Percentiles rank a stretch among this genome's conserved stretches.
Evolutionary conservation across 1,284 basidiomycete genomes (phyloP).

Genomic region (Leccinum pachyderme): DNA sequence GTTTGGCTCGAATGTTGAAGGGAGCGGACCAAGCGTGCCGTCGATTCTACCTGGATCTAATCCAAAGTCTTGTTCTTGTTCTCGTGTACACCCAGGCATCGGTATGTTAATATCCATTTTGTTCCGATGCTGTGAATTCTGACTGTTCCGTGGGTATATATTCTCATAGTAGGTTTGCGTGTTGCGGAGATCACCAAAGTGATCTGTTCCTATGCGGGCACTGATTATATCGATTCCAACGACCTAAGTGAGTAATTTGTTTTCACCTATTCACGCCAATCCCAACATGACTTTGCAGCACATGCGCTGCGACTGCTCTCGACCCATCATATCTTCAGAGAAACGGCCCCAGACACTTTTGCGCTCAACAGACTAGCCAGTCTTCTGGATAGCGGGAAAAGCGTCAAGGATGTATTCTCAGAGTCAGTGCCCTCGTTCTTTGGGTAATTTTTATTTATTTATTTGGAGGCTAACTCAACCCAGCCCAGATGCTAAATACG

Average conservation of each 20-base stretch:
- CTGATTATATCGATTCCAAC: slow-evolving; percentile 18
- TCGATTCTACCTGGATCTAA: background rate
- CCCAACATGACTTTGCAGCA: slow-evolving; percentile 9
- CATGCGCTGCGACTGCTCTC: slow-evolving; percentile 59
- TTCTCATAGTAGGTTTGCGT: slow-evolving; percentile 45
- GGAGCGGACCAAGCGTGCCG: background rate
- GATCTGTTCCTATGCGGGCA: slow-evolving; percentile 21
- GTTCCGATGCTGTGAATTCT: background rate
- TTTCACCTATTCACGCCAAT: background rate
- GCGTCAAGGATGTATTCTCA: slow-evolving; percentile 34
- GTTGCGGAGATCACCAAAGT: slow-evolving; percentile 60
- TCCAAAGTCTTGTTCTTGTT: background rate
- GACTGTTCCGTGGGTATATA: background rate
- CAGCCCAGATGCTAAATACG: slow-evolving; percentile 60
- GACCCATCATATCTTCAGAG: slow-evolving; percentile 67
- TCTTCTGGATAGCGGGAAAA: slow-evolving; percentile 63
- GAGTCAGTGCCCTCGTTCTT: slow-evolving; percentile 23
- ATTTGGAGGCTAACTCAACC: slow-evolving; percentile 2
- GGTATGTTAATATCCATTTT: slow-evolving; percentile 11
- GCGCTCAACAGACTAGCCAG: slow-evolving; percentile 64
- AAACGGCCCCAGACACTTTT: slow-evolving; percentile 65
- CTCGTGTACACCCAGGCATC: background rate
- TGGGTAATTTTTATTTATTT: background rate
- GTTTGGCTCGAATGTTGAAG: background rate
- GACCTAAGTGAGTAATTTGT: slow-evolving; percentile 19